Base-by-base conservation (phyloP, 2,329 filamentous ascomycete genomes). In the Ampelomyces quisqualis region DNA sequence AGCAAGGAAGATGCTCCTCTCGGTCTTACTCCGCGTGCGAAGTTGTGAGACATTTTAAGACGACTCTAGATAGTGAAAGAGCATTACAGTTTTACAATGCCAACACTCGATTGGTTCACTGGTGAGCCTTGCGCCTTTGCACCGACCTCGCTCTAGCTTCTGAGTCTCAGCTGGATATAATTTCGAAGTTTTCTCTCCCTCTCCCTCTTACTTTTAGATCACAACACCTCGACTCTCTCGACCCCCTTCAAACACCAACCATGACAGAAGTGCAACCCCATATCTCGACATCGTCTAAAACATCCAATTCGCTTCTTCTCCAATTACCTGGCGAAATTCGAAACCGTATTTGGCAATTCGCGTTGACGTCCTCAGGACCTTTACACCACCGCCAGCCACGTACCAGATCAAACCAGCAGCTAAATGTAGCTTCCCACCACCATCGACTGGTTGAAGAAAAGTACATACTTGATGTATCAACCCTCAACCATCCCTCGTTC, bases 1-100 rank as follows among this genome's bases (percentile, higher is more conserved):
- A 44, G 41, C 21, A 52, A 50, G 17, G 29, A 24, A 7, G 56
- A 59, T 44, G 35, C 30, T 18, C 42, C 46, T 2, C 18, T 59
- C 14, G 56, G 54, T n/a, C 26, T 56, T 15, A 28, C 13, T 8
- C 18, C 18, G 5, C 47, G 40, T 34, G 45, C 53, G 7, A 58
- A 45, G 28, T 32, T 58, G 28, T 58, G 43, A 28, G 9, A 18
- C 39, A 4, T 2, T 9, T 8, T 29, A n/a, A 21, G 18, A n/a
- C n/a, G n/a, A n/a, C n/a, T n/a, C n/a, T n/a, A n/a, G n/a, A n/a
- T n/a, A n/a, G n/a, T n/a, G n/a, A n/a, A n/a, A n/a, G n/a, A n/a
- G n/a, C n/a, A n/a, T n/a, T n/a, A n/a, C n/a, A 20, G 11, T 26
- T 7, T 17, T 11, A 17, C 14, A 22, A 10, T 18, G 13, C 14